Evolutionary conservation across 257 asterid species (phyloP).

Genomic region (Scutellaria baicalensis): DNA sequence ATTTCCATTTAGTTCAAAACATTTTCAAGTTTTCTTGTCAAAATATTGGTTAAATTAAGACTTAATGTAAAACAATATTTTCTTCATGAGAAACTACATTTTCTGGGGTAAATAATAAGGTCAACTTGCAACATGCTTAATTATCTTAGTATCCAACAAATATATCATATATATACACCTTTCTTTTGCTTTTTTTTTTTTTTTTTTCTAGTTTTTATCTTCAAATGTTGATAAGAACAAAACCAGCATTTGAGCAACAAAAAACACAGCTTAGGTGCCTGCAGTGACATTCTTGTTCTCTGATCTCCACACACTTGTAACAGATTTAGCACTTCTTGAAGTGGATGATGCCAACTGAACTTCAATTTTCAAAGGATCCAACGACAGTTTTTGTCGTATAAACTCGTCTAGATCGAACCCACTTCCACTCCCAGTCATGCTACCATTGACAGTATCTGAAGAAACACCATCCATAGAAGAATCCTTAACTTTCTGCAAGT

Average conservation of each 20-base stretch:
- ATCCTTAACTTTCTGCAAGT: conserved; percentile 24
- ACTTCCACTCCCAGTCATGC: conserved; percentile 21
- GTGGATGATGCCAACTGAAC: conserved; percentile 32
- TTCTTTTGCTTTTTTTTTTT: too few species aligned
- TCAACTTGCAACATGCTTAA: too few species aligned
- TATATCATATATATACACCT: too few species aligned
- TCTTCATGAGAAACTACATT: too few species aligned
- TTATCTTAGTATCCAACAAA: too few species aligned
- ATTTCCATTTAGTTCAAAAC: too few species aligned
- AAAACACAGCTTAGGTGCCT: conserved; percentile 8
- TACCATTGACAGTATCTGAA: conserved; percentile 2
- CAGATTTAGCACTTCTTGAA: conserved; percentile 21
- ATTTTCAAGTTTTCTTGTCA: too few species aligned
- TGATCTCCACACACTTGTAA: conserved; percentile 21
- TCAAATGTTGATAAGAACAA: not conserved
- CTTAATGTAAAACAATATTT: too few species aligned
- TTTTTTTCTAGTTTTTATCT: too few species aligned
- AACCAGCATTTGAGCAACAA: not conserved
- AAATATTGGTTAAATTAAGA: too few species aligned
- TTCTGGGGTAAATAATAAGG: too few species aligned
- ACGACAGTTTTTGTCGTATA: conserved; percentile 40
- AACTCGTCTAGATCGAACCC: conserved; percentile 64
- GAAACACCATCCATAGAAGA: conserved; percentile 10
- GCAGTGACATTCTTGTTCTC: conserved; percentile 10
- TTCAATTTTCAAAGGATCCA: conserved; percentile 71